These are phyloP conservation scores for Leptoxyphium fumago DNA, from an alignment of 2,329 filamentous ascomycete genomes.

Conservation along the genomic window DNA sequence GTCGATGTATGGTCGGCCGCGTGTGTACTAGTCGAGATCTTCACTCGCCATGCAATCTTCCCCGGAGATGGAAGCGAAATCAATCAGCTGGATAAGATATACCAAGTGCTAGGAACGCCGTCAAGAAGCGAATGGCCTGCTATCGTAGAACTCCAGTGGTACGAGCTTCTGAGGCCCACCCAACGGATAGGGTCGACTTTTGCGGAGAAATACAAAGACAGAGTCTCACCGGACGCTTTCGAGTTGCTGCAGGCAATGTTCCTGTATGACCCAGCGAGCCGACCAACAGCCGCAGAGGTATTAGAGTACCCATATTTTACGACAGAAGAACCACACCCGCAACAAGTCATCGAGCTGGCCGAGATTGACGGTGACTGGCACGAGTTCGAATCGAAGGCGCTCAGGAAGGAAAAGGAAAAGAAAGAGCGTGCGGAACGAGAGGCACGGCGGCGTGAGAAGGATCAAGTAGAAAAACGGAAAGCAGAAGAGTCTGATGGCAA, in stretches of 20 bases:
- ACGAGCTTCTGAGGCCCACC: conserved; percentile 71
- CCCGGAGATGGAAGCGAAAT: conserved; percentile 92
- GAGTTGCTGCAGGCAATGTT: conserved; percentile 77
- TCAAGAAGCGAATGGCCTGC: conserved; percentile 74
- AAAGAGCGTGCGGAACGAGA: conserved; percentile 46
- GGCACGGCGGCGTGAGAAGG: conserved; percentile 30
- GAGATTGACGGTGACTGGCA: conserved; percentile 90
- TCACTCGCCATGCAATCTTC: conserved; percentile 85
- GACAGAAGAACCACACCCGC: conserved; percentile 59
- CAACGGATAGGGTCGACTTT: conserved; percentile 62
- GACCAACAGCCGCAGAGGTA: conserved; percentile 72
- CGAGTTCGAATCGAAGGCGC: conserved; percentile 92
- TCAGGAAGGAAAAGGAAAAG: conserved; percentile 76
- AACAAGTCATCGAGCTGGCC: conserved; percentile 69
- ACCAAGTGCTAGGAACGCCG: conserved; percentile 78
- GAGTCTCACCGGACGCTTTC: conserved; percentile 65
- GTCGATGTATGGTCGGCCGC: conserved; percentile 96
- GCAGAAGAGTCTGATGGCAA: conserved; percentile 11
- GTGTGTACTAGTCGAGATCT: conserved; percentile 93
- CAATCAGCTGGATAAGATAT: conserved; percentile 93
- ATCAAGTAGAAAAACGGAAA: conserved; percentile 23
- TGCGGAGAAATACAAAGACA: conserved; percentile 65
- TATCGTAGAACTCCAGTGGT: conserved; percentile 92
- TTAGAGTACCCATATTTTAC: conserved; percentile 81
- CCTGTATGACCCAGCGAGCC: conserved; percentile 68